Conservation (phyloP, 768 basidiomycete genomes). For the Pulveroboletus sp. region DNA sequence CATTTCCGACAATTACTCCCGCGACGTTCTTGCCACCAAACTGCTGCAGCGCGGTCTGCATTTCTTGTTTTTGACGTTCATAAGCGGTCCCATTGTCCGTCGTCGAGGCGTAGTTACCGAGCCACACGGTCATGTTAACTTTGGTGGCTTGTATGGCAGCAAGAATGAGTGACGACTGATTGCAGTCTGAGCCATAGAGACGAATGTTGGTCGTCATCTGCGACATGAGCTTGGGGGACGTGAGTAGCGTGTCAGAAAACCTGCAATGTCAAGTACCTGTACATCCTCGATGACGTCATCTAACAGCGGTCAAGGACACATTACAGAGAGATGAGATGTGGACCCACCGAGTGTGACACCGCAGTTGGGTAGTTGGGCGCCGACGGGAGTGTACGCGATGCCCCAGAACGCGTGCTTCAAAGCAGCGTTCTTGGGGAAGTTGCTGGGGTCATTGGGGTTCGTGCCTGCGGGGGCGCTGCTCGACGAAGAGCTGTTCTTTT, state of each 20-base stretch:
- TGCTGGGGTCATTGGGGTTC: constrained; percentile 69
- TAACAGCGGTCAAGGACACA: constrained; percentile 14
- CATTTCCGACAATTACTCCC: constrained; percentile 91
- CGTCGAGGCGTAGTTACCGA: constrained; percentile 65
- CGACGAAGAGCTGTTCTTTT: constrained; percentile 38
- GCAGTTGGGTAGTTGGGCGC: constrained; percentile 70
- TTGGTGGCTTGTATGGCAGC: constrained; percentile 91
- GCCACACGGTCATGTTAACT: constrained; percentile 77
- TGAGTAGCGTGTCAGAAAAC: constrained; percentile 7
- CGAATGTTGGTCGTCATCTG: constrained; percentile 82
- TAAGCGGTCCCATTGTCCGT: constrained; percentile 72
- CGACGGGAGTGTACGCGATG: constrained; percentile 80
- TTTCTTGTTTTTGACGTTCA: constrained; percentile 63
- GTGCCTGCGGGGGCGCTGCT: constrained; percentile 24
- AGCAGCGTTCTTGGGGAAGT: constrained; percentile 65
- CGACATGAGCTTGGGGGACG: constrained; percentile 59
- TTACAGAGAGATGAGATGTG: background rate
- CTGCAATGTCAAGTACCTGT: constrained; percentile 45
- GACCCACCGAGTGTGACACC: constrained; percentile 47
- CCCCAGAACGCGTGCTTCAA: constrained; percentile 81
- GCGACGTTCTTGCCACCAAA: constrained; percentile 75
- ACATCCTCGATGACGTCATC: constrained; percentile 67
- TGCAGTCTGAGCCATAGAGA: constrained; percentile 87
- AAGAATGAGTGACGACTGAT: constrained; percentile 76
- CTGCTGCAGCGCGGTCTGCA: constrained; percentile 65